phyloP scores from a whole-genome alignment of 495 filamentous ascomycete species.

The Penicillium pancosmium region DNA sequence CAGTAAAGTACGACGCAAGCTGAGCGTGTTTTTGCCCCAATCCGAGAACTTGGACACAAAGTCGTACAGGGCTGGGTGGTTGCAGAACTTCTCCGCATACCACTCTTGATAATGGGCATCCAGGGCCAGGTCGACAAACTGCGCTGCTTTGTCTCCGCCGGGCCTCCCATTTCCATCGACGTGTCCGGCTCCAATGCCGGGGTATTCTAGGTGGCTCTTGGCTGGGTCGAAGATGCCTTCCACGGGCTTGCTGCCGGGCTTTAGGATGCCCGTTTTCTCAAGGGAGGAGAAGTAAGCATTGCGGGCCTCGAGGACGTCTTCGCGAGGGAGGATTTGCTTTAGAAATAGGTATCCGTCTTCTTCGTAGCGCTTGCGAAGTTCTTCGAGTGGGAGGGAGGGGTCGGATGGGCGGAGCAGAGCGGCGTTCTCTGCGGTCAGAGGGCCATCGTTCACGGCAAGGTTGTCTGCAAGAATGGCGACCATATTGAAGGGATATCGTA shows the following conservation, averaged over 20 bases:
- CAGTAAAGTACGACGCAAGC: conserved; percentile 50
- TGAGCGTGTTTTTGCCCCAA: conserved; percentile 57
- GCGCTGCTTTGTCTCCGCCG: conserved; percentile 42
- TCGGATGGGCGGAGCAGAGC: conserved; percentile 46
- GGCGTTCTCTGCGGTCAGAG: conserved; percentile 50
- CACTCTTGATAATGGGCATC: conserved; percentile 59
- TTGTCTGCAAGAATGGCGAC: conserved; percentile 32
- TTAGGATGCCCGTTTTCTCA: conserved; percentile 57
- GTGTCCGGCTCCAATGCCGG: conserved; percentile 61
- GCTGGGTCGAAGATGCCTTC: conserved; percentile 55
- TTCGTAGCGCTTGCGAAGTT: conserved; percentile 54
- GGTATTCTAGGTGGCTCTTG: conserved; percentile 51
- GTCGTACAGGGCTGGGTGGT: conserved; percentile 52
- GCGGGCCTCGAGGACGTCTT: conserved; percentile 58
- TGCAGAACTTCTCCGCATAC: conserved; percentile 60
- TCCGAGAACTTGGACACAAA: conserved; percentile 57
- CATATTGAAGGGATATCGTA: conserved; percentile 23
- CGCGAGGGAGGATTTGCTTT: conserved; percentile 59
- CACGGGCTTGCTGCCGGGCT: conserved; percentile 42
- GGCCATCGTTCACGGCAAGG: conserved; percentile 56
- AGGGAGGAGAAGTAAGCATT: conserved; percentile 60
- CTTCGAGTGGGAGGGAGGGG: conserved; percentile 39
- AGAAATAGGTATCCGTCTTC: conserved; percentile 63
- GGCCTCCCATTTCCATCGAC: conserved; percentile 52
- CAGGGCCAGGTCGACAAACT: conserved; percentile 58